Evolutionary conservation across 495 filamentous ascomycete genomes (phyloP), one percentile per base, ranked within the genome.

Genomic region (Talaromyces stipitatus): DNA sequence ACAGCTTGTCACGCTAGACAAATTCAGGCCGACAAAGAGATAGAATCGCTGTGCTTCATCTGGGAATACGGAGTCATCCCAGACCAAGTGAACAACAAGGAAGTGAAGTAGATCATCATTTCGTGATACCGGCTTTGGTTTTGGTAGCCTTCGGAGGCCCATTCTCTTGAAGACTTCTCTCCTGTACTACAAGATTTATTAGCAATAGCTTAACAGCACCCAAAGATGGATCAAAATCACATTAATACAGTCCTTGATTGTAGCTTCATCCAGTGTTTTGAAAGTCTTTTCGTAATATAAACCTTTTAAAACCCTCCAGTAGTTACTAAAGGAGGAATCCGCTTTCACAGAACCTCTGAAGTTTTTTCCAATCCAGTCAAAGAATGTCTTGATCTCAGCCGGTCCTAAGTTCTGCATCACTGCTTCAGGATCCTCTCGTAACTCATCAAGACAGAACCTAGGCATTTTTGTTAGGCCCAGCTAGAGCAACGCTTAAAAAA

Each of bases 291-390:
- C 11, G 26, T 38, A 60, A 52, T 60, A 56, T 26, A 60, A 46
- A 22, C 54, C 46, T 53, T 60, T 60, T 10, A 60, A 48, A 24
- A 52, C 54, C 58, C 52, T 48, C 58, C 18, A 60, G 24, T 60
- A 56, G 43, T 56, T 60, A 8, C 50, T 41, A 16, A 60, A 24
- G 6, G 52, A 47, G 28, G 16, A 18, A 30, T 60, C 11, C 7
- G 23, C 10, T 53, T 57, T 60, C 11, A 60, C 43, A n/a, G 41
- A 60, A 14, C 53, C 29, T 23, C 4, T 36, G 26, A 57, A 60
- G 38, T 60, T 51, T 29, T 51, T 22, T 10, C 57, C 28, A 41
- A 61, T 61, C 59, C 30, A 61, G 32, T 61, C 24, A 61, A 61
- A 58, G 32, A 56, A 61, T 41, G 33, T 45, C 28, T 58, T 61